Conservation (phyloP, 495 filamentous ascomycete genomes). For the Evansstolkia leycettana region DNA sequence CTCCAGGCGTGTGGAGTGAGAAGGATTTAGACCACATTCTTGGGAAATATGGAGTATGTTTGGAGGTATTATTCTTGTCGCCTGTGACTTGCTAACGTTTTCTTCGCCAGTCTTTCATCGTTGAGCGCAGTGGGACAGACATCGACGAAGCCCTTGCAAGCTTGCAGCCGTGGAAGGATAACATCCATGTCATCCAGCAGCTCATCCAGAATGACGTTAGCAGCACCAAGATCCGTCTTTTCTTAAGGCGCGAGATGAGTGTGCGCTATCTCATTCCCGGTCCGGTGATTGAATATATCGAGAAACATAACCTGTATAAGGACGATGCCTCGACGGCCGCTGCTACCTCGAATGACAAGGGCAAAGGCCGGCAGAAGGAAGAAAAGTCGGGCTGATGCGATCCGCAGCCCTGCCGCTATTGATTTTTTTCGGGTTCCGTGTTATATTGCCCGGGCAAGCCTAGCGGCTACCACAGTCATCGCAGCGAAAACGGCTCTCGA, state of each 20-base stretch:
- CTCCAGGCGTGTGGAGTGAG: slow-evolving; percentile 64
- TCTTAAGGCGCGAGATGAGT: slow-evolving; percentile 71
- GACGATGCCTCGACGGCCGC: slow-evolving; percentile 39
- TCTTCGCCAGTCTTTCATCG: slow-evolving; percentile 54
- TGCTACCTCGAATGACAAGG: slow-evolving; percentile 18
- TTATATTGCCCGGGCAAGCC: too few species aligned
- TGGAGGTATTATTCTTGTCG: too few species aligned
- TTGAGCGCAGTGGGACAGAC: slow-evolving; percentile 83
- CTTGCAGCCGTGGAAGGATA: slow-evolving; percentile 59
- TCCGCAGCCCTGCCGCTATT: too few species aligned
- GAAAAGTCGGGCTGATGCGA: slow-evolving; percentile 12
- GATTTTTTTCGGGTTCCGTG: too few species aligned
- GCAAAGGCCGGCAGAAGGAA: slow-evolving; percentile 18
- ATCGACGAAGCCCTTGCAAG: slow-evolving; percentile 69
- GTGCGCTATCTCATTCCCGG: slow-evolving; percentile 53
- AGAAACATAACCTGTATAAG: slow-evolving; percentile 58
- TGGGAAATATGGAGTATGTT: slow-evolving; percentile 57
- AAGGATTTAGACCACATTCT: slow-evolving; percentile 80
- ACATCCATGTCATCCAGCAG: slow-evolving; percentile 81
- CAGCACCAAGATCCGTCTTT: slow-evolving; percentile 78
- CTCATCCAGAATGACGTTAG: slow-evolving; percentile 85
- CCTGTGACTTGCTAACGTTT: too few species aligned
- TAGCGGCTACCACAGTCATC: too few species aligned
- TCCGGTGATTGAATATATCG: slow-evolving; percentile 67
- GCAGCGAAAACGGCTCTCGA: too few species aligned